These are phyloP conservation scores for Aphanomyces euteiches DNA, from an alignment of 352 stramenopile species.

Conservation along the genomic window DNA sequence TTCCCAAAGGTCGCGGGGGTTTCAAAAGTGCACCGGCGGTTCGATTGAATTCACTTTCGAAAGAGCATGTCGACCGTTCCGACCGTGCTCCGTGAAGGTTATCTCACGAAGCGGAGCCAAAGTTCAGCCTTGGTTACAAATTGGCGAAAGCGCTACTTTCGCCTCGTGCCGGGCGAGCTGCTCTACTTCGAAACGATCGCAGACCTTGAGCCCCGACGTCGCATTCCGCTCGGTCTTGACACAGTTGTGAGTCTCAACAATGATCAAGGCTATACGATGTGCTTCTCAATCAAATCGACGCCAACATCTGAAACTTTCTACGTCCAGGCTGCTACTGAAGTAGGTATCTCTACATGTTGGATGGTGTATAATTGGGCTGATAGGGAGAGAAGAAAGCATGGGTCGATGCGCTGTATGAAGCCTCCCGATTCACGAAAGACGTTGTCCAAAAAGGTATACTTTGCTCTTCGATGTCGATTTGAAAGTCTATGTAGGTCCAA, in stretches of 20 bases:
- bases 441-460: slow-evolving; percentile 22
- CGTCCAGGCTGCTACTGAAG: slow-evolving; percentile 58
- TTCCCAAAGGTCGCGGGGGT: slow-evolving; percentile 9
- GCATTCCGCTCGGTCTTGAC: slow-evolving; percentile 51
- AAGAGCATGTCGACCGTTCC: slow-evolving; percentile 32
- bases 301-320: slow-evolving; percentile 46
- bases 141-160: slow-evolving; percentile 67
- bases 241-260: slow-evolving; percentile 54
- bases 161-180: slow-evolving; percentile 56
- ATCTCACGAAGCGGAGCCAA: slow-evolving; percentile 61
- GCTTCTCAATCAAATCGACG: slow-evolving; percentile 55
- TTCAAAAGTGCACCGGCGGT: neutral
- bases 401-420: slow-evolving; percentile 55
- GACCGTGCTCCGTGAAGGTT: slow-evolving; percentile 65
- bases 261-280: slow-evolving; percentile 57
- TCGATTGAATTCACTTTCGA: slow-evolving; percentile 8
- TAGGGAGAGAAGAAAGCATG: slow-evolving; percentile 54
- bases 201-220: slow-evolving; percentile 39
- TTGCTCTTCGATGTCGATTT: neutral
- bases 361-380: neutral
- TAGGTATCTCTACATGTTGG: neutral
- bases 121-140: slow-evolving; percentile 40
- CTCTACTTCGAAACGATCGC: slow-evolving; percentile 49
- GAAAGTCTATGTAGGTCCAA: neutral
- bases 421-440: slow-evolving; percentile 44